Base-by-base conservation (phyloP, 108 stramenopile genomes). In the Nitzschia inconspicua region DNA sequence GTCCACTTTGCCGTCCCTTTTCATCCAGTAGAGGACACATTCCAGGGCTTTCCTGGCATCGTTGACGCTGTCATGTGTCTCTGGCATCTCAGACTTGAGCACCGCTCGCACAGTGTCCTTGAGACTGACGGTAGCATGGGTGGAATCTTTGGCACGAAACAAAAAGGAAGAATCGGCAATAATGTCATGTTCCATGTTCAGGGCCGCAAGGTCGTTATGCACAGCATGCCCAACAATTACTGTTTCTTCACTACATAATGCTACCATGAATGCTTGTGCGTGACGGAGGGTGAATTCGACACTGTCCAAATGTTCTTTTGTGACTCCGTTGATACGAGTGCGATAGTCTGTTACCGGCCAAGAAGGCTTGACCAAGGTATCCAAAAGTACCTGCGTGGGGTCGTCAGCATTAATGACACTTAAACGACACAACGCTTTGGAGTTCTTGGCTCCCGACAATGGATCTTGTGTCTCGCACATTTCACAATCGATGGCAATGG, bases 401-500 rank as follows among this genome's bases (percentile, higher is more conserved):
- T 85, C 73, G 1, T 79, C 78, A 7, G 86, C 98, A 73, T 94
- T 82, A 39, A 98, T 87, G 34, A 98, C 72, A 66, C 82, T 85
- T 19, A 98, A 4, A 48, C 98, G 96, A 63, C 94, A 86, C 28
- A 98, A 75, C 13, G 89, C 89, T 60, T 94, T 95, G 39, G 68
- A 49, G 57, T 96, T 80, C 18, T 56, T 76, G 43, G 46, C 58
- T 20, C 83, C 87, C 13, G 91, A 83, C 11, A 91, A 77, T 13
- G 96, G 95, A 66, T 98, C 96, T 43, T 72, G 57, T 4, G 88
- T 89, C 50, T 95, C 94, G 62, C 96, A 97, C 98, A 98, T 98
- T 76, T 98, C 98, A 63, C 98, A 98, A 66, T 97, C 98, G 47
- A 98, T 88, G 29, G 98, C 98, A 44, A 98, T 78, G 16, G 84